These are phyloP conservation scores for Lagenidium sp. DNA, from an alignment of 352 stramenopile genomes.

Conservation along the genomic window DNA sequence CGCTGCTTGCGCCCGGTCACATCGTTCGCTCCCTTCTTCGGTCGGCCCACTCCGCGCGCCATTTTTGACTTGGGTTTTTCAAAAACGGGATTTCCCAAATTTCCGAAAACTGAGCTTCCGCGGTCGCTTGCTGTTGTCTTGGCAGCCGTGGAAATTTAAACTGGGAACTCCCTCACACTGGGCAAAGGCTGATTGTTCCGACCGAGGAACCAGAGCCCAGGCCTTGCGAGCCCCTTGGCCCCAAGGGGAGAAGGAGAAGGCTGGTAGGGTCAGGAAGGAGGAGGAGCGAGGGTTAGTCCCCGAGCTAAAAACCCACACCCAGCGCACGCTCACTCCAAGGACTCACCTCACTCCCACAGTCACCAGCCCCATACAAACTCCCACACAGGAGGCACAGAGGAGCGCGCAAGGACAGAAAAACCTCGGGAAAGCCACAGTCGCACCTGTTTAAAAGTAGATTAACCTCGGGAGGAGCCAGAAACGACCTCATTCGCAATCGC, in stretches of 20 bases:
- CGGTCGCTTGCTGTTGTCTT: slow-evolving; percentile 26
- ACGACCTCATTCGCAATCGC: slow-evolving; percentile 12
- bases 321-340: slow-evolving; percentile 7
- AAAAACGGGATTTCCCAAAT: slow-evolving; percentile 18
- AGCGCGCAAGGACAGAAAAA: slow-evolving; percentile 9
- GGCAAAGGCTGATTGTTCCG: slow-evolving; percentile 17
- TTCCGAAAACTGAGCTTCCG: slow-evolving; percentile 18
- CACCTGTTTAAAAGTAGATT: too few relatives aligned
- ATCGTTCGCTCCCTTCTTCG: slow-evolving; percentile 55
- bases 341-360: too few relatives aligned
- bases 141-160: slow-evolving; percentile 47
- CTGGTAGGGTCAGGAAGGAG: background rate
- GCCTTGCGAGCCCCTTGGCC: too few relatives aligned
- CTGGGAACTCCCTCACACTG: slow-evolving; percentile 26
- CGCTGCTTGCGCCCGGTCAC: slow-evolving; percentile 66
- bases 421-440: slow-evolving; percentile 19
- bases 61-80: slow-evolving; percentile 26
- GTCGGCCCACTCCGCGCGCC: slow-evolving; percentile 52
- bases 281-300: slow-evolving; percentile 8
- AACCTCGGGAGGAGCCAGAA: slow-evolving; percentile 27
- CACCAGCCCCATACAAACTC: slow-evolving; percentile 15
- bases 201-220: too few relatives aligned
- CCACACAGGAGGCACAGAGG: background rate
- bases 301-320: slow-evolving; percentile 19
- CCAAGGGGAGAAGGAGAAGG: slow-evolving; percentile 2